These are phyloP conservation scores for Lunularia cruciata DNA, from an alignment of 225 moss, liverwort and hornwort genomes.

Conservation along the genomic window DNA sequence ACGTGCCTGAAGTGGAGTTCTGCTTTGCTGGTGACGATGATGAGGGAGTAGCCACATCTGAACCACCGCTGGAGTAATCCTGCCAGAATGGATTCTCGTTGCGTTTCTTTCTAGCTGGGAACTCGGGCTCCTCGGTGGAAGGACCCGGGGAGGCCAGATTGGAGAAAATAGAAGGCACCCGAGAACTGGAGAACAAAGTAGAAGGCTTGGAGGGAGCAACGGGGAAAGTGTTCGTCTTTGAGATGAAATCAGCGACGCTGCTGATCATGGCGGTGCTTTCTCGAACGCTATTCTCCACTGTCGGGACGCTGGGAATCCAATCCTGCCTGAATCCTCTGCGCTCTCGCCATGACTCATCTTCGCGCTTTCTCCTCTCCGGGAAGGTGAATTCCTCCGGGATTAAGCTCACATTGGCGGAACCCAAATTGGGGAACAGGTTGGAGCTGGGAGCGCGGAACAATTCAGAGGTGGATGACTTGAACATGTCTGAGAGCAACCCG, in stretches of 20 bases:
- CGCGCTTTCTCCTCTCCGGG: slow-evolving; percentile 32
- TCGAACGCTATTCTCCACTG: background rate
- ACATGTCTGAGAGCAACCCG: slow-evolving; percentile 15
- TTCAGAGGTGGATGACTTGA: background rate
- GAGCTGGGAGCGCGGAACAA: background rate
- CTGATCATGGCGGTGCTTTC: slow-evolving; percentile 11
- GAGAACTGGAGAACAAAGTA: background rate
- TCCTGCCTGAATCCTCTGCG: slow-evolving; percentile 31
- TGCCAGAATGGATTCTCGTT: slow-evolving; percentile 39
- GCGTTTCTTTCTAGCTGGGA: slow-evolving; percentile 34
- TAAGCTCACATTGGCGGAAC: slow-evolving; percentile 25
- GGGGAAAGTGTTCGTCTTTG: no score
- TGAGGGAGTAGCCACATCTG: background rate
- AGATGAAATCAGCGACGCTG: slow-evolving; percentile 10
- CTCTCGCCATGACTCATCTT: slow-evolving; percentile 41
- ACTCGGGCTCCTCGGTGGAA: slow-evolving; percentile 10
- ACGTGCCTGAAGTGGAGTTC: background rate
- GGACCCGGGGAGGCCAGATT: background rate
- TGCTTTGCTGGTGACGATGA: no score
- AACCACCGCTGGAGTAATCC: slow-evolving; percentile 6
- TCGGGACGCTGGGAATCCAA: slow-evolving; percentile 11
- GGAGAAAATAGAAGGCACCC: slow-evolving; percentile 17
- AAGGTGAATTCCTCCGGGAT: slow-evolving; percentile 33
- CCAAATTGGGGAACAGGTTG: slow-evolving; percentile 34
- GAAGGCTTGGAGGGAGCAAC: background rate